Conservation (phyloP, 768 basidiomycete species). For the Rhizopogon vulgaris region DNA sequence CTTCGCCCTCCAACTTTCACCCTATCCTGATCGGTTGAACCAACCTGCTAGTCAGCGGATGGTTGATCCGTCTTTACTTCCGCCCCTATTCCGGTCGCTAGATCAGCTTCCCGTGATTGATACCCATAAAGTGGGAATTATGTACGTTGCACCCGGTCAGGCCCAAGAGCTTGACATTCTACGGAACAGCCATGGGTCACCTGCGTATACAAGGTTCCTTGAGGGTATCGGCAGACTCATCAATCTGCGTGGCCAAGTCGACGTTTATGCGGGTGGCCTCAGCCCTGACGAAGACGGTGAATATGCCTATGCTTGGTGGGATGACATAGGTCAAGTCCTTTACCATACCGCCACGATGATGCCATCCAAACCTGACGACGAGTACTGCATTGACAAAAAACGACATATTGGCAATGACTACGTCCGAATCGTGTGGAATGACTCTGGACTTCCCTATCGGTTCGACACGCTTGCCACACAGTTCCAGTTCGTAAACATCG, state of each 20-base stretch:
- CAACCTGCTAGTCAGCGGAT: constrained; percentile 34
- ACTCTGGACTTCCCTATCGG: constrained; percentile 80
- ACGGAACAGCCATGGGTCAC: constrained; percentile 86
- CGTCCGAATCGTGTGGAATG: constrained; percentile 96
- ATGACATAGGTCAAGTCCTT: constrained; percentile 91
- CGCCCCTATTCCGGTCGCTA: constrained; percentile 57
- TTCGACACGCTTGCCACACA: constrained; percentile 91
- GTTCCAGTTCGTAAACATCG: constrained; percentile 97
- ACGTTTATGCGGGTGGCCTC: constrained; percentile 89
- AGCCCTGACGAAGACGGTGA: constrained; percentile 91
- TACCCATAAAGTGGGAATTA: constrained; percentile 92
- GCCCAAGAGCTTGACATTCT: constrained; percentile 80
- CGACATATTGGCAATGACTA: constrained; percentile 95
- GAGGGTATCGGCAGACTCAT: constrained; percentile 86
- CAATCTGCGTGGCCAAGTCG: constrained; percentile 81
- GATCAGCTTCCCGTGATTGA: constrained; percentile 93
- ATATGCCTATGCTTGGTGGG: constrained; percentile 99
- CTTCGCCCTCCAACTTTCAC: constrained; percentile 80
- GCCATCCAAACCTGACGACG: constrained; percentile 72
- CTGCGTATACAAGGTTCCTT: constrained; percentile 90
- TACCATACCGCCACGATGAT: constrained; percentile 98
- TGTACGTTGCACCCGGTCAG: constrained; percentile 95
- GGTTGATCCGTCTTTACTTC: constrained; percentile 49
- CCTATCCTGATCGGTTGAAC: constrained; percentile 49
- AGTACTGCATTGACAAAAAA: constrained; percentile 79